phyloP scores from a whole-genome alignment of 805 yeast species.

The Yarrowia sp. region DNA sequence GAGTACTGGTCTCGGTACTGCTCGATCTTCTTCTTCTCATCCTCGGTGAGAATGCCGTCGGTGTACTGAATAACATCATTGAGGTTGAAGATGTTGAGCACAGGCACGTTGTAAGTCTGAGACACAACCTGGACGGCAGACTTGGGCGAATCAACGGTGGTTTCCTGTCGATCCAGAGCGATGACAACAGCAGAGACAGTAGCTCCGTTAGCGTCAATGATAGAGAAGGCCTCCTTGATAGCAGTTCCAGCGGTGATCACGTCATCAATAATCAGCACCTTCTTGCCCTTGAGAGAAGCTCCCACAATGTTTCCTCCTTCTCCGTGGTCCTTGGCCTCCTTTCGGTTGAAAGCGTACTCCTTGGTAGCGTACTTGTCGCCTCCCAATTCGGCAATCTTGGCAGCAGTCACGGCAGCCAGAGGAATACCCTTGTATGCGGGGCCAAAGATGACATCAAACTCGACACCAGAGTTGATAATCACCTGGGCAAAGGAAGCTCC shows the following conservation, averaged over 20 bases:
- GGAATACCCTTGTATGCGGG: slow-evolving; percentile 99
- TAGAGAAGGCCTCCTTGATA: slow-evolving; percentile 87
- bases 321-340: slow-evolving; percentile 96
- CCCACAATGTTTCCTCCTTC: slow-evolving; percentile 98
- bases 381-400: slow-evolving; percentile 88
- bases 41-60: slow-evolving; percentile 45
- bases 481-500: slow-evolving; percentile 91
- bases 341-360: slow-evolving; percentile 94
- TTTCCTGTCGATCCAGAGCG: slow-evolving; percentile 94
- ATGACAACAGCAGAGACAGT: slow-evolving; percentile 81
- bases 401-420: slow-evolving; percentile 88
- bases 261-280: slow-evolving; percentile 88
- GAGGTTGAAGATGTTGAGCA: slow-evolving; percentile 77
- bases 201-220: slow-evolving; percentile 75
- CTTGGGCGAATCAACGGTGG: slow-evolving; percentile 67
- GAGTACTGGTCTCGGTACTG: slow-evolving; percentile 48
- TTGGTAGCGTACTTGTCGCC: slow-evolving; percentile 68
- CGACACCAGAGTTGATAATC: slow-evolving; percentile 77
- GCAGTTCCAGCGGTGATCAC: slow-evolving; percentile 99
- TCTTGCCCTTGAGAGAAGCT: slow-evolving; percentile 70
- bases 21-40: slow-evolving; percentile 46
- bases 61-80: slow-evolving; percentile 74
- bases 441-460: slow-evolving; percentile 91
- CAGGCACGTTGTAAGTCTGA: slow-evolving; percentile 78
- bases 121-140: slow-evolving; percentile 86